Evolutionary conservation across 345 rosid species (phyloP), one percentile per base, ranked within the genome.

Genomic region (Clarkia xantiana): DNA sequence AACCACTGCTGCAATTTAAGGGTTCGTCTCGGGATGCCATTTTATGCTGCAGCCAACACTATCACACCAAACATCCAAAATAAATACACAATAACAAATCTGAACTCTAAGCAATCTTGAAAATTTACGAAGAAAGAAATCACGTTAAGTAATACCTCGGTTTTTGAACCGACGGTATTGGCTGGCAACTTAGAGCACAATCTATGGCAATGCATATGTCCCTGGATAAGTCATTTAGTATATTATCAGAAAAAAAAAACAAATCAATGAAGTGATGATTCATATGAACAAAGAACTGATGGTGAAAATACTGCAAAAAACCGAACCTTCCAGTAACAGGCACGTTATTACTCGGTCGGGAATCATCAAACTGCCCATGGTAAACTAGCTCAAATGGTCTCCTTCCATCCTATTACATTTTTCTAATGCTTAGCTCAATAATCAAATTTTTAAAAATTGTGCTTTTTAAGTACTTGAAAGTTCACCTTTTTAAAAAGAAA

Each of bases 11-110:
- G 40, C 57, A 54, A 42, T 55, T 48, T 51, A 60, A 49, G 51
- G 40, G 44, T 51, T 51, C 17, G 48, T 53, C 62, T 47, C 63
- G 2, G 86, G 88, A 66, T 90, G 88, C 95, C 97, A 90, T 69
- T 86, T 90, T 64, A 90, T 81, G 81, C 95, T 86, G 84, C 95
- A 90, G 55, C 97, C 97, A 54, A 82, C 69, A 57, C 97, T 89
- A 50, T 56, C 20, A 38, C 54, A 45, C 55, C 52, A 52, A 25
- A 54, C 52, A 43, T 61, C 59, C 48, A 45, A 39, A 15, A 62
- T 56, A 51, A 43, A 53, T 1, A 29, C 18, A 42, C 18, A 51
- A 9, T 8, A 54, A 56, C 47, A 14, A 11, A 9, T 1, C 17
- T 15, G 0, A n/a, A 6, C 13, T 18, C 20, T 16, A 45, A 49